Evolutionary conservation across 2,329 filamentous ascomycete species (phyloP), one percentile per base, ranked within the genome.

Genomic region (Lachnellula hyalina): DNA sequence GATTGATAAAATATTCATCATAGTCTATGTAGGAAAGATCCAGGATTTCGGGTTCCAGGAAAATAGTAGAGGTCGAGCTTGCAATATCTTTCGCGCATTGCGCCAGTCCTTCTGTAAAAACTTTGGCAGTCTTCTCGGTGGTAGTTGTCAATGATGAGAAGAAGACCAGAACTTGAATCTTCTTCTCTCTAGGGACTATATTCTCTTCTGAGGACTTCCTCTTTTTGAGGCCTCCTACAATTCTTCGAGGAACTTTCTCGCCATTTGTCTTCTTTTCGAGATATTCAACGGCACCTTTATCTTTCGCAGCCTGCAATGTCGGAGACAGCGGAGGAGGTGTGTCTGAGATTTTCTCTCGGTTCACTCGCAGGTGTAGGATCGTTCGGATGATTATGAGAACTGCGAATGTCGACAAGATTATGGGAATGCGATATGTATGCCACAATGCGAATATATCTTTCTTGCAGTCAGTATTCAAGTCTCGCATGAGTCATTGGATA

Each of bases 11-110:
- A 72, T 87, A 96, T 67, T 96, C 91, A 65, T 99, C 93, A 64
- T 93, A 89, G 65, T 97, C 93, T 51, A 95, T 81, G 58, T 96
- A 86, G 2, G 92, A 85, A 25, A 97, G 74, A 66, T 97, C 90
- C 54, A 88, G 76, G 11, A 90, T 71, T 65, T 87, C 77, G 1
- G 90, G 85, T 38, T 81, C 73, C 0, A 78, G 67, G 60, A 80
- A 81, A 5, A 66, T 65, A 28, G 70, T 71, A 19, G 58, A 60
- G 15, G 61, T 55, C 9, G 55, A 53, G 7, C 56, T 53, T 34
- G 51, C 65, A 64, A 72, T 60, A 46, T 60, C 65, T 51, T 71
- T 67, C 14, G 68, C 65, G 5, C 74, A 73, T 64, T 61, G 66
- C 57, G 76, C 75, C 28, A 93, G 69, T 1, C 74, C 71, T 54